Base-by-base conservation (phyloP, 202 grass and related monocot genomes). In the Musa balbisiana region DNA sequence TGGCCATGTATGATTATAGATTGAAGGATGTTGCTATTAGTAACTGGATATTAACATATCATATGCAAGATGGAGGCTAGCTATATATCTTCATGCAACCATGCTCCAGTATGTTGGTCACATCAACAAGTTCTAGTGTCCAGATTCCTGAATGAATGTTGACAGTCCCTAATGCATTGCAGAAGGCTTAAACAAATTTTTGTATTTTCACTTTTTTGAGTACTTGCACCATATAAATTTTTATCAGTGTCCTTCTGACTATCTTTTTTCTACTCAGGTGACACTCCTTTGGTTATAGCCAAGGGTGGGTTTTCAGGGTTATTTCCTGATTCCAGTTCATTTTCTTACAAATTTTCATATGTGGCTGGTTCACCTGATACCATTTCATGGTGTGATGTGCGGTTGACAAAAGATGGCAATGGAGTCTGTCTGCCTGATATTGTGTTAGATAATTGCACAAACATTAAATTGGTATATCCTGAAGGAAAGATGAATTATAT, bases 221-320 rank as follows among this genome's bases (percentile, higher is more conserved):
- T 60, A 9, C 6, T 16, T 60, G 33, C 33, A 43, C 15, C 16
- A n/a, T 60, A 60, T 60, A 17, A 9, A 1, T n/a, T 21, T 4
- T 58, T 60, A 8, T 60, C 9, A 21, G 17, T 60, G 56, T n/a
- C 4, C n/a, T 10, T 19, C 3, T 60, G 56, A 60, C 56, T 60
- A 60, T 8, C 14, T 60, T n/a, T 60, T 17, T 9, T 20, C 64
- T 56, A 80, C 85, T 67, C 86, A 97, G 94, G 94, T 33, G 62
- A 89, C 21, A 77, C 84, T 59, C 94, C 90, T 0, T 51, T 75
- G 52, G 62, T 97, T 63, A 73, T 97, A 78, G 88, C 88, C 21
- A 93, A 87, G 71, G 94, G 94, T 73, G 94, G 94, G 17, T 93
- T 97, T 78, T 97, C 93, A 17, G 94, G 94, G 49, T 15, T 97